Percentiles rank a stretch among this genome's conserved stretches.
phyloP scores from a whole-genome alignment of 2,329 filamentous ascomycete species.

The Rhinocladiella similis region DNA sequence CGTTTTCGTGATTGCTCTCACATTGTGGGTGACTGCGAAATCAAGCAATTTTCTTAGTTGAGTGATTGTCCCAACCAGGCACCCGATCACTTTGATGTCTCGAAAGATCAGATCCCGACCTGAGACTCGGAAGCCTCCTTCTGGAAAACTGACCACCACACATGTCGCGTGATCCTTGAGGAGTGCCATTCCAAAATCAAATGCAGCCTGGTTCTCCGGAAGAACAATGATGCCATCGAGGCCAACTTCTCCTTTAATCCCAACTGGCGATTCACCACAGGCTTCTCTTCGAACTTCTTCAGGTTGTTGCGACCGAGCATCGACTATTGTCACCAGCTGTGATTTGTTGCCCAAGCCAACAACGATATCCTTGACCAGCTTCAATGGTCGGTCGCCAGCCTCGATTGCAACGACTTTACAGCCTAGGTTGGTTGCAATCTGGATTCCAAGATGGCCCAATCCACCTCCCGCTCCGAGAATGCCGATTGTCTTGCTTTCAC shows the following conservation, averaged over 20 bases:
- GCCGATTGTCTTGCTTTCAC: slow-evolving; percentile 53
- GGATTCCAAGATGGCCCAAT: slow-evolving; percentile 73
- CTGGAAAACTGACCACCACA: slow-evolving; percentile 35
- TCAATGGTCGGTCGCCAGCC: slow-evolving; percentile 62
- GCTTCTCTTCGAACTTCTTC: slow-evolving; percentile 33
- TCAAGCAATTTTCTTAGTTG: too few relatives aligned
- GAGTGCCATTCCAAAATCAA: slow-evolving; percentile 35
- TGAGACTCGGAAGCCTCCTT: slow-evolving; percentile 8
- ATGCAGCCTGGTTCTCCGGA: slow-evolving; percentile 39
- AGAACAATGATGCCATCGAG: slow-evolving; percentile 47
- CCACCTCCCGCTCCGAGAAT: slow-evolving; percentile 72
- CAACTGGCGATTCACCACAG: slow-evolving; percentile 13
- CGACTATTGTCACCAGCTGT: slow-evolving; percentile 47
- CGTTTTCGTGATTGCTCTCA: too few relatives aligned
- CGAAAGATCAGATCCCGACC: slow-evolving; percentile 31
- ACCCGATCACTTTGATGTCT: slow-evolving; percentile 27
- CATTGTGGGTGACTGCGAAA: too few relatives aligned
- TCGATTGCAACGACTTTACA: slow-evolving; percentile 60
- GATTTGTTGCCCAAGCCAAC: slow-evolving; percentile 41
- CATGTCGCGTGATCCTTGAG: slow-evolving; percentile 34
- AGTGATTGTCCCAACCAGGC: slow-evolving; percentile 39
- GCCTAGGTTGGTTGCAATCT: slow-evolving; percentile 75
- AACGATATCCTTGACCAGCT: slow-evolving; percentile 63
- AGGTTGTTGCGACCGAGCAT: slow-evolving; percentile 36
- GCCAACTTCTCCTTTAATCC: slow-evolving; percentile 39